Conservation (phyloP, 129 eudicot genomes). For the Pittosporum tobira region DNA sequence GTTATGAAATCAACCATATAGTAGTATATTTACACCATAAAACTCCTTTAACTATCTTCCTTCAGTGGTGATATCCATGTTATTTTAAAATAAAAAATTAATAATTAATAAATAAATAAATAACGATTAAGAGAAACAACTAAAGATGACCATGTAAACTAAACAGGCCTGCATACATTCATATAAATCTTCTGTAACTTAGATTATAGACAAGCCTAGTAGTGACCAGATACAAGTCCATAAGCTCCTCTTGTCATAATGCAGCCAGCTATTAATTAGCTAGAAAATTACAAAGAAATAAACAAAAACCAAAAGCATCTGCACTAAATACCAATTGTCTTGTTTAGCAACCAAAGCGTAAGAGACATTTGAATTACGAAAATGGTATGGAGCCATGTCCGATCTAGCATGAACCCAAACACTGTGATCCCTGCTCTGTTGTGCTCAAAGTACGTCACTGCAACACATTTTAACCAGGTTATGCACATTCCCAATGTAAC, state of each 20-base stretch:
- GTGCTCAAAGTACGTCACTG: constrained; percentile 88
- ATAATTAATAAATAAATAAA: no score
- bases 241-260: background rate
- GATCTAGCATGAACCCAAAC: constrained; percentile 78
- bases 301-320: background rate
- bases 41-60: no score
- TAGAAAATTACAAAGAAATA: background rate
- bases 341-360: constrained; percentile 65
- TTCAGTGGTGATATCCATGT: no score
- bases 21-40: no score
- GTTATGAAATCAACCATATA: no score
- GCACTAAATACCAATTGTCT: constrained; percentile 57
- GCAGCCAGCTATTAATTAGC: background rate
- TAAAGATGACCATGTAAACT: no score
- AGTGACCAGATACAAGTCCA: background rate
- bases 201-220: no score
- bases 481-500: background rate
- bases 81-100: no score
- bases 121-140: no score
- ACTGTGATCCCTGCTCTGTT: constrained; percentile 84
- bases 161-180: background rate
- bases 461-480: constrained; percentile 9
- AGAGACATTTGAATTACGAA: constrained; percentile 63
- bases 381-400: constrained; percentile 60
- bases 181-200: background rate